phyloP scores from a whole-genome alignment of 371 early-diverging fungal genomes.

The Rhizopus delemar region DNA sequence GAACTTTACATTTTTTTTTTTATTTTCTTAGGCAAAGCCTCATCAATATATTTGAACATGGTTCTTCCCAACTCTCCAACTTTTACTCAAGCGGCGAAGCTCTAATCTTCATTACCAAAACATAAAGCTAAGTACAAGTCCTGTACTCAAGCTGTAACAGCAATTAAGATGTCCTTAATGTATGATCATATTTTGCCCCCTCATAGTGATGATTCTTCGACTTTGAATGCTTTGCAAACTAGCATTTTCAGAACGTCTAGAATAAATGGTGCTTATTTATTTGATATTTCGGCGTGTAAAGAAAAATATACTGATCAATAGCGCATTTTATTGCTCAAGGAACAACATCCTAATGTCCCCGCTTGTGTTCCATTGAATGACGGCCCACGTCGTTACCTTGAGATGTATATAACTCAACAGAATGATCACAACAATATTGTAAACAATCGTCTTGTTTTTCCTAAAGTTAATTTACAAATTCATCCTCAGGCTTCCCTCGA shows the following conservation, averaged over 20 bases:
- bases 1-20: too few relatives aligned
- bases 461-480: background rate
- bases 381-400: background rate
- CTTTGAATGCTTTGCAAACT: background rate
- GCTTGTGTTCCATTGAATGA: background rate
- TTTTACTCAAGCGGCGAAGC: too few relatives aligned
- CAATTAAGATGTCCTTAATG: too few relatives aligned
- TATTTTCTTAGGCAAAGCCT: too few relatives aligned
- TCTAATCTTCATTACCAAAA: too few relatives aligned
- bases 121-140: too few relatives aligned
- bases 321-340: background rate
- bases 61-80: too few relatives aligned
- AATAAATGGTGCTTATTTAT: constrained; percentile 1
- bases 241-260: background rate
- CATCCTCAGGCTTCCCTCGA: background rate
- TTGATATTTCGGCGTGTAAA: constrained; percentile 1
- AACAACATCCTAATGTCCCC: background rate
- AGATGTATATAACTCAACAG: background rate
- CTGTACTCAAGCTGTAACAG: too few relatives aligned
- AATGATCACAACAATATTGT: background rate
- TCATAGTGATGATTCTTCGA: too few relatives aligned
- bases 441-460: background rate
- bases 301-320: constrained; percentile 6
- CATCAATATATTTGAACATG: too few relatives aligned
- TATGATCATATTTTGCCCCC: too few relatives aligned